Evolutionary conservation across 805 yeast species (phyloP).

Genomic region (Teunomyces panamensis): DNA sequence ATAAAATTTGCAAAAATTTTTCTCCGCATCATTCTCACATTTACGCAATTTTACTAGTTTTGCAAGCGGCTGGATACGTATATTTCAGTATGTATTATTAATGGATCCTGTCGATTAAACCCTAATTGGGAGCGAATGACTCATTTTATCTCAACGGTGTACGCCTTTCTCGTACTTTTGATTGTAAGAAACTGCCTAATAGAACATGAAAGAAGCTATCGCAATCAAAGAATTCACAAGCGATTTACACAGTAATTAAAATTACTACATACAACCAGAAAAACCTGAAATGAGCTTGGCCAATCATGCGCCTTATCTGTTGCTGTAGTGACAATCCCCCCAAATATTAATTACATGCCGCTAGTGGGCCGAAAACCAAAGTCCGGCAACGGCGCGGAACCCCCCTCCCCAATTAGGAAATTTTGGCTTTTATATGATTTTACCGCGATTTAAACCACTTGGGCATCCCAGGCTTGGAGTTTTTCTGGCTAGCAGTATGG

Average conservation of each 20-base stretch:
- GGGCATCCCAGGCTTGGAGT: slow-evolving; percentile 4
- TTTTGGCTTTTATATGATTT: background rate
- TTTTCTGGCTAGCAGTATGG: background rate
- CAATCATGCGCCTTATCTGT: slow-evolving; percentile 1
- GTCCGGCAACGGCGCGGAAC: slow-evolving; percentile 2
- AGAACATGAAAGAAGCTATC: no score
- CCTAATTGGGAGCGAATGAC: background rate
- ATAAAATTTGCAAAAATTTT: slow-evolving; percentile 5
- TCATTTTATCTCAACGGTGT: background rate
- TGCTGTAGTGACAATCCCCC: slow-evolving; percentile 1
- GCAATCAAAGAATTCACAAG: no score
- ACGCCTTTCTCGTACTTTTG: no score
- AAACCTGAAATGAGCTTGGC: background rate
- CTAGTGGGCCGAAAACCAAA: background rate
- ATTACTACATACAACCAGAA: no score
- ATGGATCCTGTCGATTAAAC: background rate
- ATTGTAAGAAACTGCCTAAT: no score
- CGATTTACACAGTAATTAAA: no score
- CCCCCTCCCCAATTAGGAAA: background rate
- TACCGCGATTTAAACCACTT: slow-evolving; percentile 12
- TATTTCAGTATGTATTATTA: slow-evolving; percentile 1
- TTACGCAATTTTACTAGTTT: background rate
- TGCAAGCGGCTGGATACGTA: slow-evolving; percentile 1
- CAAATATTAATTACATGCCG: background rate
- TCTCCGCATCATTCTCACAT: background rate